Percentiles rank a stretch among this genome's conserved stretches.
These are phyloP conservation scores for Puccinellia tenuiflora DNA, from an alignment of 176 grass and related monocot genomes.

Conservation along the genomic window DNA sequence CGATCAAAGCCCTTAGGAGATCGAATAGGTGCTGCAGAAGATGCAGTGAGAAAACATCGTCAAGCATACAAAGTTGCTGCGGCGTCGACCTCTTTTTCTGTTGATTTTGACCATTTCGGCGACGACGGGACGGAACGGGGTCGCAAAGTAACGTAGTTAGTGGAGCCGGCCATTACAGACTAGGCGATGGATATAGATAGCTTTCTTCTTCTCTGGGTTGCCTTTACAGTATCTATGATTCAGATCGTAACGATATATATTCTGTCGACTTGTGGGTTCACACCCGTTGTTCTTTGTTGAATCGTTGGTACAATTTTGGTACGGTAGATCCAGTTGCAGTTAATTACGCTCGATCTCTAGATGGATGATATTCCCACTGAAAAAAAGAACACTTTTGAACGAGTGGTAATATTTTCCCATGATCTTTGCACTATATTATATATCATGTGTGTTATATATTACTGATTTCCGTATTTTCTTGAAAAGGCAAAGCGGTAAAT, in stretches of 20 bases:
- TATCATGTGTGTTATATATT: neutral
- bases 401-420: neutral
- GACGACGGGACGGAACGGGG: neutral
- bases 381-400: neutral
- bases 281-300: neutral
- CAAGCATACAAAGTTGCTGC: slow-evolving; percentile 19
- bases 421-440: neutral
- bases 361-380: neutral
- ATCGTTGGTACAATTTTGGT: neutral
- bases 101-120: slow-evolving; percentile 15
- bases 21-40: slow-evolving; percentile 25
- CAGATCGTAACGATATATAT: slow-evolving; percentile 1
- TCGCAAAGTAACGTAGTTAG: slow-evolving; percentile 39
- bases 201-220: neutral
- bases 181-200: neutral
- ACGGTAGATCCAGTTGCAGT: neutral
- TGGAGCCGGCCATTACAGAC: slow-evolving; percentile 28
- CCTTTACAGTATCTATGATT: neutral
- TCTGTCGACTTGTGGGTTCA: slow-evolving; percentile 11
- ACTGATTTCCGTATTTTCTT: neutral
- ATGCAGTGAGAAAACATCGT: slow-evolving; percentile 32
- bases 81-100: neutral
- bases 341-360: too few species aligned
- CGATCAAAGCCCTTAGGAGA: neutral
- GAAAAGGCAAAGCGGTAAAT: neutral